Percentiles rank a stretch among this genome's conserved stretches.
Evolutionary conservation across 1,139 yeast genomes (phyloP).

Genomic region (Candida labiduridarum): DNA sequence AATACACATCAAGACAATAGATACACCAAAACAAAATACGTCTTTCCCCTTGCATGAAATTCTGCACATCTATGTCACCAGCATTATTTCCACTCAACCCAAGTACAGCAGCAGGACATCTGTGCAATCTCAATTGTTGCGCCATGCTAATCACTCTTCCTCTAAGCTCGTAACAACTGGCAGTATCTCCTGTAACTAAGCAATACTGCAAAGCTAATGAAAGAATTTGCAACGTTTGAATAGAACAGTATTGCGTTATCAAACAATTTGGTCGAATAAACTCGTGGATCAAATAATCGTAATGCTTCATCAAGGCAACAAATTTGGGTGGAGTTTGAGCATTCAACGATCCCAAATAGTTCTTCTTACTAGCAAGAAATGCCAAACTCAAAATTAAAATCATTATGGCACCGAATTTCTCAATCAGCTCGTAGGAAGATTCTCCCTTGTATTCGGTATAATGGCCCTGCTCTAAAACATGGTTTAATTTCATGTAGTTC

Average conservation of each 20-base stretch:
- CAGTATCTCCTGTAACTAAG: conserved; percentile 71
- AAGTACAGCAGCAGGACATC: conserved; percentile 85
- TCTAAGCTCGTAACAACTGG: conserved; percentile 73
- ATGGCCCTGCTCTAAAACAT: conserved; percentile 36
- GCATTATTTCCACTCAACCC: conserved; percentile 49
- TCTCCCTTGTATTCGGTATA: conserved; percentile 12
- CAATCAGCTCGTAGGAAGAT: conserved; percentile 38
- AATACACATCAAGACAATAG: conserved; percentile 74
- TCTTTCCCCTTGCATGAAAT: conserved; percentile 75
- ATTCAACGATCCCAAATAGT: conserved; percentile 20
- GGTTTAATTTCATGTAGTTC: conserved; percentile 53
- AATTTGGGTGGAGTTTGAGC: conserved; percentile 22
- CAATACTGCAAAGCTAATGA: conserved; percentile 72
- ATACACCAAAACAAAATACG: conserved; percentile 84
- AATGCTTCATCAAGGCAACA: conserved; percentile 38
- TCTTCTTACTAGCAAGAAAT: conserved; percentile 43
- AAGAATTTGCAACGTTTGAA: conserved; percentile 71
- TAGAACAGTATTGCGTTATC: conserved; percentile 57
- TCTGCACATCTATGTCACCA: conserved; percentile 52
- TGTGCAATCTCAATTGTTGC: conserved; percentile 80
- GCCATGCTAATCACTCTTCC: conserved; percentile 82
- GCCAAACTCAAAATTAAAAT: conserved; percentile 62
- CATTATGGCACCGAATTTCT: conserved; percentile 63
- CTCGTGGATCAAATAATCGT: conserved; percentile 54
- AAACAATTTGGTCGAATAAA: conserved; percentile 55